A percentile compares a stretch with the other conserved stretches of the same genome.
These are phyloP conservation scores for Chalciporus chontae DNA, from an alignment of 768 basidiomycete genomes.

Conservation along the genomic window DNA sequence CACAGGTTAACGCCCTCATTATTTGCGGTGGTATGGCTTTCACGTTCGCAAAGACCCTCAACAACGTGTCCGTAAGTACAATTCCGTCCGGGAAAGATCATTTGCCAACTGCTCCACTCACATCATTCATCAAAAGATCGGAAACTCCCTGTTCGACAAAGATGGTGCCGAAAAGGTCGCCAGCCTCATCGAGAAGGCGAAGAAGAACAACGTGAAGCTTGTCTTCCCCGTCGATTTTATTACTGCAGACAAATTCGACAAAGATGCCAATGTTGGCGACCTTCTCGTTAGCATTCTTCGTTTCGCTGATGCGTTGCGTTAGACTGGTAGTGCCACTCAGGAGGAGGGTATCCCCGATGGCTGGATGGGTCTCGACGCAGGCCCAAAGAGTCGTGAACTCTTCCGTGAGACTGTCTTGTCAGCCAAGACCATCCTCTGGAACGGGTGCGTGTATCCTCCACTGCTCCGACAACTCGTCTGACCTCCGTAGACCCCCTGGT, in stretches of 20 bases:
- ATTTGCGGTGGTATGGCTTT: slow-evolving; percentile 99
- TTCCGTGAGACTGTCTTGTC: slow-evolving; percentile 79
- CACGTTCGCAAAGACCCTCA: slow-evolving; percentile 95
- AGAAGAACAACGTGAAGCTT: slow-evolving; percentile 86
- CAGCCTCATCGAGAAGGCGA: slow-evolving; percentile 85
- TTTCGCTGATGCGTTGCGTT: slow-evolving; percentile 7
- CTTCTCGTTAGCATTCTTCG: background rate
- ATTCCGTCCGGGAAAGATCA: background rate
- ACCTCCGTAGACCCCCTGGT: slow-evolving; percentile 74
- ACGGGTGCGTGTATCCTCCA: slow-evolving; percentile 54
- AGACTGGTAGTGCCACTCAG: slow-evolving; percentile 79
- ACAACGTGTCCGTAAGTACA: slow-evolving; percentile 62
- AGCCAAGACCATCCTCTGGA: slow-evolving; percentile 97
- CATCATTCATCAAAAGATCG: slow-evolving; percentile 53
- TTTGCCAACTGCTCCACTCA: background rate
- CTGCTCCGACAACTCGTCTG: background rate
- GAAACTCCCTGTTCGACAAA: slow-evolving; percentile 89
- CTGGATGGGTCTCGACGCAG: slow-evolving; percentile 95
- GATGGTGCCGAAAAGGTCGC: slow-evolving; percentile 85
- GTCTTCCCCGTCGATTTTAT: slow-evolving; percentile 96
- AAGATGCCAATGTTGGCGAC: slow-evolving; percentile 70
- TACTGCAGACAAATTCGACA: slow-evolving; percentile 93
- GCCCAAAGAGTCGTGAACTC: slow-evolving; percentile 75
- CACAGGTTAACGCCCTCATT: slow-evolving; percentile 88
- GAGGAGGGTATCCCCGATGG: slow-evolving; percentile 84